Evolutionary conservation across 2,329 filamentous ascomycete genomes (phyloP).

Genomic region (Pseudocercospora fuligena): DNA sequence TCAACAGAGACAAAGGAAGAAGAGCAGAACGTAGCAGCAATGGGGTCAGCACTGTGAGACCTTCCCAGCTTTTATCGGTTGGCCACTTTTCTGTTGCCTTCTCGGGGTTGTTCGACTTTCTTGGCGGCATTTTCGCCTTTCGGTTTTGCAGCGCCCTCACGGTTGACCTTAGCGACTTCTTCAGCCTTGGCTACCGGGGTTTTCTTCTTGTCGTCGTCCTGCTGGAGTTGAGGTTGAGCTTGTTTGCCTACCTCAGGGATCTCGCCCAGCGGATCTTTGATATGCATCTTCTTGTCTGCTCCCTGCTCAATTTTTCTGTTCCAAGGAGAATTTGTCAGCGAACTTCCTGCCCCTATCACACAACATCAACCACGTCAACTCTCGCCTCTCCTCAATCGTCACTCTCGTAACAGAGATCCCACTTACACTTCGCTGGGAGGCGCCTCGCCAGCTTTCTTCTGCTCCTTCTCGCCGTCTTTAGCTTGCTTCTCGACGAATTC

Average conservation of each 20-base stretch:
- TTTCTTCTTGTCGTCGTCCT: slow-evolving; percentile 14
- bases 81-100: slow-evolving; percentile 7
- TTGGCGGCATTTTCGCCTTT: slow-evolving; percentile 13
- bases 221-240: slow-evolving; percentile 1
- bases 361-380: slow-evolving; percentile 18
- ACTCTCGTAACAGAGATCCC: slow-evolving; percentile 6
- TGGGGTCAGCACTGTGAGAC: not conserved
- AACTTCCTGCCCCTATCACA: slow-evolving; percentile 32
- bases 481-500: slow-evolving; percentile 48
- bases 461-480: slow-evolving; percentile 19
- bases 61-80: not conserved
- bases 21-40: not conserved
- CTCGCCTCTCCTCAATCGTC: slow-evolving; percentile 11
- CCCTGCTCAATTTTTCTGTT: slow-evolving; percentile 27
- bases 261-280: slow-evolving; percentile 20
- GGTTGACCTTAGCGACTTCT: slow-evolving; percentile 13
- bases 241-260: slow-evolving; percentile 25
- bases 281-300: slow-evolving; percentile 16
- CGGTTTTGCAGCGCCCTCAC: slow-evolving; percentile 14
- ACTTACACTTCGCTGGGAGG: slow-evolving; percentile 33
- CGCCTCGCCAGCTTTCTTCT: slow-evolving; percentile 19
- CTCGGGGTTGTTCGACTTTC: slow-evolving; percentile 5
- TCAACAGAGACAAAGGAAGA: slow-evolving; percentile 4
- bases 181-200: slow-evolving; percentile 12
- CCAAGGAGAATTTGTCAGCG: slow-evolving; percentile 32